Evolutionary conservation across 2,329 filamentous ascomycete species (phyloP), one percentile per base, ranked within the genome.

Genomic region (Aureobasidium sp.): DNA sequence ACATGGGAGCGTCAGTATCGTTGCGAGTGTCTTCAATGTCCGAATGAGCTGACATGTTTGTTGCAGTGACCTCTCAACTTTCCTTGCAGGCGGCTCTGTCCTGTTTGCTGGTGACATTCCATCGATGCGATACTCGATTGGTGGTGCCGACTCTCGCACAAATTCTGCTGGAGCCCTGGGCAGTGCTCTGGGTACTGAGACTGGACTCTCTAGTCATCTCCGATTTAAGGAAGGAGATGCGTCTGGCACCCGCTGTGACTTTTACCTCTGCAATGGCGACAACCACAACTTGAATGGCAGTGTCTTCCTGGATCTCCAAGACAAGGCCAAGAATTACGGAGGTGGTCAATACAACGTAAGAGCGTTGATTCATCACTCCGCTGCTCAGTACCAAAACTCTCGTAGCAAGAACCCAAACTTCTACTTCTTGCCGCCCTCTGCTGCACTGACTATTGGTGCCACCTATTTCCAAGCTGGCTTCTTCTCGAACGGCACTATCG

Each of bases 311-410:
- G 63, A 65, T 25, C 55, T 66, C 17, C 63, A 65, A 39, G 34
- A 42, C 15, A 60, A 67, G 31, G 66, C 66, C 51, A 67, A 63
- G 48, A 65, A 36, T n/a, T 57, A 66, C 42, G 65, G 65, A 15
- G 63, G 62, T 31, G 64, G 65, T 5, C 62, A 64, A 15, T 67
- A 65, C 63, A 67, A 67, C 60, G 63, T 65, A 49, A 62, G 63
- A 25, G 66, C 65, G 12, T 39, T 67, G 37, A 59, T 64, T 31
- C 51, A 63, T 57, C 65, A 67, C 47, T 64, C 62, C 9, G 65
- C 63, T 22, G 62, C 64, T 22, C 48, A 42, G 1, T 62, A 65
- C 29, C 56, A 67, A 15, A 52, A 45, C 15, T 64, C 63, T 15
- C 60, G 65, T 37, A 63, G 55, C 37, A 61, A 36, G 20, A 67